A percentile compares a stretch with the other conserved stretches of the same genome.
Conservation (phyloP, 2,329 filamentous ascomycete species). For the Aulographum hederae region DNA sequence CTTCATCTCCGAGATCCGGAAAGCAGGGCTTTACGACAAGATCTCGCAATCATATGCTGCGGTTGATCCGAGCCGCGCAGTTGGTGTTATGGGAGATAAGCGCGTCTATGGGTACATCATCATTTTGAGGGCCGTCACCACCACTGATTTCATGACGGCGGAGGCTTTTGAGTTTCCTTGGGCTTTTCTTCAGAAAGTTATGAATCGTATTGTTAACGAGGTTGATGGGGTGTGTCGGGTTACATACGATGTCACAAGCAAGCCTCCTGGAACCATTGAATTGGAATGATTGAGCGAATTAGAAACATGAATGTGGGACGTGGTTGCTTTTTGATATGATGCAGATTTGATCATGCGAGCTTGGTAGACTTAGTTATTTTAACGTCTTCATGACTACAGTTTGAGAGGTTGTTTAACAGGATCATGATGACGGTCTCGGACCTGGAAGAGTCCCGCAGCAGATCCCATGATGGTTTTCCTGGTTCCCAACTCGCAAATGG, state of each 20-base stretch:
- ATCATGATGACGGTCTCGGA: too few relatives aligned
- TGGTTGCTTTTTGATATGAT: too few relatives aligned
- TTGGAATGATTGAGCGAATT: conserved; percentile 44
- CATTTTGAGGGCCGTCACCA: conserved; percentile 42
- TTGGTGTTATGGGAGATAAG: conserved; percentile 54
- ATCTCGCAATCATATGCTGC: conserved; percentile 54
- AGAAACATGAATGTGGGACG: too few relatives aligned
- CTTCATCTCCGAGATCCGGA: conserved; percentile 58
- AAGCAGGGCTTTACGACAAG: conserved; percentile 54
- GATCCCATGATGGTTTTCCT: too few relatives aligned
- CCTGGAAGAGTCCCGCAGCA: too few relatives aligned
- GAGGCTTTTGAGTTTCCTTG: conserved; percentile 49
- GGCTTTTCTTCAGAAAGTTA: conserved; percentile 46
- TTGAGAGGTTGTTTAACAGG: too few relatives aligned
- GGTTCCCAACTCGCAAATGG: too few relatives aligned
- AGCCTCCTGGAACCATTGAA: conserved; percentile 57
- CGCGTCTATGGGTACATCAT: conserved; percentile 46
- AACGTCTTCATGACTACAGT: too few relatives aligned
- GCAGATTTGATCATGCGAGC: too few relatives aligned
- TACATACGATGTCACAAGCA: conserved; percentile 46
- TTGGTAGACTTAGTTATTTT: too few relatives aligned
- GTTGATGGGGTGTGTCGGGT: conserved; percentile 56
- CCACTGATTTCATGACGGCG: conserved; percentile 57
- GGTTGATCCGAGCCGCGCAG: conserved; percentile 45
- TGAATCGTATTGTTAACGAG: conserved; percentile 54